Evolutionary conservation across 2,329 filamentous ascomycete genomes (phyloP), one percentile per base, ranked within the genome.

Genomic region (Penicillium brevicompactum): DNA sequence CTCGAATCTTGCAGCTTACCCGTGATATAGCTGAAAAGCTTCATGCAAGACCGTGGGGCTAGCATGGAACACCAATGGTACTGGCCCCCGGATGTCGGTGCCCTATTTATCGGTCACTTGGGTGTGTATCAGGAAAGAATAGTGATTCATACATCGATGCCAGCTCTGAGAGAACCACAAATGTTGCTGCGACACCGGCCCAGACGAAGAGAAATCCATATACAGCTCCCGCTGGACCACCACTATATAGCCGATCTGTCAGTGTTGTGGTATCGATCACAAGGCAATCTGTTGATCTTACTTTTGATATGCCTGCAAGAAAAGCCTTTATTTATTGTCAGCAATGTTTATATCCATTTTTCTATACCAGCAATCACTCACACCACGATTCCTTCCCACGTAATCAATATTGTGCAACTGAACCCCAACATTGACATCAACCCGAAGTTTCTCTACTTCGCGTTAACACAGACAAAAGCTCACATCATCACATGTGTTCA

Each of bases 51-150:
- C 3, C 55, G 60, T 9, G 75, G 73, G 6, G 77, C 74, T 30
- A 79, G 70, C 56, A 76, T 73, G 4, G 71, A 70, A 0, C 72
- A 71, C 73, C 74, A 76, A 46, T 76, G 73, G 34, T 76, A 76
- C 54, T 76, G 74, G 1, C 73, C 73, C 24, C 70, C 69, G 21
- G 69, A 66, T 1, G 70, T 72, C 1, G 70, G 71, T 16, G 66
- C 67, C 68, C 69, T 73, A 27, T 18, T 14, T 9, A 6, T 10
- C 2, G 4, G 18, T 56, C 18, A 49, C 37, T 13, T 4, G 6
- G 4, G 14, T 37, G 11, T 10, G 9, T 2, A 2, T 14, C 24
- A 1, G 9, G 1, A 11, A 6, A 14, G 10, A 30, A 8, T 27
- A 1, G 5, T 10, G 2, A 31, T 10, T 9, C 55, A 18, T 60